Evolutionary conservation across 257 asterid species (phyloP), one percentile per base, ranked within the genome.

Genomic region (Fraxinus pennsylvanica): DNA sequence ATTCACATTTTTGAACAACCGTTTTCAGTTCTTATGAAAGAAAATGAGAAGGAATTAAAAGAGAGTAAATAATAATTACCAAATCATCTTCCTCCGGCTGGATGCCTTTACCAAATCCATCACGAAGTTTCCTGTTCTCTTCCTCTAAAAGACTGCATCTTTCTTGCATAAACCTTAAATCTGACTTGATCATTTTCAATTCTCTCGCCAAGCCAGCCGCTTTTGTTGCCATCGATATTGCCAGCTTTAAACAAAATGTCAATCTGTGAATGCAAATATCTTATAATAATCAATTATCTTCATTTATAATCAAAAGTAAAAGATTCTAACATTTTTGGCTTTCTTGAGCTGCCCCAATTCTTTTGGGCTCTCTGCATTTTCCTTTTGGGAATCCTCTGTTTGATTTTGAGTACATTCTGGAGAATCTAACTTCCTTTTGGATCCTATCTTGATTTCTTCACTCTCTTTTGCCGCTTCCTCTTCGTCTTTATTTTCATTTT

Each of bases 41-140:
- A 57, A 57, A n/a, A 17, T 57, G 66, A 12, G 6, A 17, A 52
- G 2, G n/a, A 19, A 19, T 22, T 29, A 2, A 39, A 43, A 74
- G 63, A 41, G 43, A 22, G 32, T 25, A 71, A 59, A 74, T 50
- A 21, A 75, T n/a, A 75, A 30, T 59, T 85, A 91, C 99, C 91
- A 96, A 83, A 84, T 96, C 99, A 74, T 96, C 99, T 74, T 96
- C 99, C n/a, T 93, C 97, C 21, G 91, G 93, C 72, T 67, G 83
- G 38, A 84, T 77, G 25, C 88, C 93, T 7, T 88, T 76, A 45
- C 66, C 83, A 74, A 82, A 74, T 73, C 97, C 96, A 52, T 85
- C 88, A 0, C 97, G 92, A 73, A 96, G 97, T 81, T 88, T 90
- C 68, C 79, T 85, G 80, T 96, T 96, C 82, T 96, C 99, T 79